Conservation (phyloP, 2,329 filamentous ascomycete species). For the Hypocrella siamensis region DNA sequence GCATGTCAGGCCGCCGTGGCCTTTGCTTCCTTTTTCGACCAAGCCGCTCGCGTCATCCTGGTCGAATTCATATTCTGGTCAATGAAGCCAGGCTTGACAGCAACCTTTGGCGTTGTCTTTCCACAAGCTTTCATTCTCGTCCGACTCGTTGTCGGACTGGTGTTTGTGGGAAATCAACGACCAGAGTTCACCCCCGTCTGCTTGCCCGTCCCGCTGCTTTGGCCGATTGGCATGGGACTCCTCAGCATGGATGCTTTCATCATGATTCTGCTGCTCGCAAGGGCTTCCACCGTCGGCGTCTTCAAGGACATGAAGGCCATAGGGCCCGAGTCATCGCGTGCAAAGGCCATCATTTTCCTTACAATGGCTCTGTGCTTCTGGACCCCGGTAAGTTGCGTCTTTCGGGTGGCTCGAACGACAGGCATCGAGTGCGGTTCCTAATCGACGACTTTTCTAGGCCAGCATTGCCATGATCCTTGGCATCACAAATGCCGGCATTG, state of each 20-base stretch:
- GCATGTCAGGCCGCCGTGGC: conserved; percentile 36
- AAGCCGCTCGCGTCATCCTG: conserved; percentile 35
- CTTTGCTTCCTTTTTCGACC: conserved; percentile 39
- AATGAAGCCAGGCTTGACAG: conserved; percentile 22
- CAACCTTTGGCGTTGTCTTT: conserved; percentile 20
- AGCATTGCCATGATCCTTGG: conserved; percentile 37
- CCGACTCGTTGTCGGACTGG: conserved; percentile 35
- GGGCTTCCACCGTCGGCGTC: conserved; percentile 21
- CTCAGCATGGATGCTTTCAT: conserved; percentile 30
- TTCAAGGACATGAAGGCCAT: conserved; percentile 16
- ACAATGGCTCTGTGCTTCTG: conserved; percentile 32
- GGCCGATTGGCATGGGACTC: conserved; percentile 27
- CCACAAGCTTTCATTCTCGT: conserved; percentile 30
- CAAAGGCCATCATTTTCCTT: conserved; percentile 25
- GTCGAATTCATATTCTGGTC: conserved; percentile 40
- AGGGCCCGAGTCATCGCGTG: conserved; percentile 12
- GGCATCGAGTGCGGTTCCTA: neutral
- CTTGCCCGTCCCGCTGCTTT: conserved; percentile 27
- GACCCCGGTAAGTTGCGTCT: conserved; percentile 30
- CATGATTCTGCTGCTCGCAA: conserved; percentile 23
- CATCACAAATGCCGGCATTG: conserved; percentile 22
- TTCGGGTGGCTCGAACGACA: neutral
- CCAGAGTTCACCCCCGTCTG: conserved; percentile 36
- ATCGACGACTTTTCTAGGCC: conserved; percentile 17
- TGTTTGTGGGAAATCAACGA: conserved; percentile 38